Evolutionary conservation across 192 early-diverging fungal species (phyloP).

Genomic region (Dispira simplex): DNA sequence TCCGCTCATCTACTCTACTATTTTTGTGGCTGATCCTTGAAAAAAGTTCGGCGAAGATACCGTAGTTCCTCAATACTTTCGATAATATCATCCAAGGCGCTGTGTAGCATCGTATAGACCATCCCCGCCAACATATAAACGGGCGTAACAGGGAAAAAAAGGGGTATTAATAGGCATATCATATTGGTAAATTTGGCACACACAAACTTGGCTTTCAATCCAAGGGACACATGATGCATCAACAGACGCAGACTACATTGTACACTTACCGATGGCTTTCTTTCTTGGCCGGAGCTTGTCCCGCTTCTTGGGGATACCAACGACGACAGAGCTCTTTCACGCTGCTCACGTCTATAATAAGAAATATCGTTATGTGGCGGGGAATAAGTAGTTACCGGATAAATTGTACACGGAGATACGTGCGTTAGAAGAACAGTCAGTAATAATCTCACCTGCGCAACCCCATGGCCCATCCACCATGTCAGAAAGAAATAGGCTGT

Average conservation of each 20-base stretch:
- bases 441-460: neutral
- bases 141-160: neutral
- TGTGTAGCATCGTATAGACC: conserved; percentile 13
- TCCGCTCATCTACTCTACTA: neutral
- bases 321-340: conserved; percentile 74
- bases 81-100: conserved; percentile 84
- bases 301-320: conserved; percentile 50
- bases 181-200: neutral
- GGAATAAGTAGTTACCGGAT: no score
- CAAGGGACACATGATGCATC: neutral
- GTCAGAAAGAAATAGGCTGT: neutral
- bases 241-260: neutral
- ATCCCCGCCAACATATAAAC: neutral
- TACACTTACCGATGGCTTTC: conserved; percentile 26
- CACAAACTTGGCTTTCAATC: neutral
- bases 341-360: conserved; percentile 67
- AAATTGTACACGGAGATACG: conserved; percentile 9
- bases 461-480: neutral
- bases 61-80: conserved; percentile 83
- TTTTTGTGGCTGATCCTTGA: conserved; percentile 20
- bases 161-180: neutral
- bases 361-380: neutral
- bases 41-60: conserved; percentile 50
- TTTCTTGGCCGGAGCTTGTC: conserved; percentile 40
- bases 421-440: conserved; percentile 10